A percentile compares a stretch with the other conserved stretches of the same genome.
phyloP scores from a whole-genome alignment of 371 early-diverging fungal species.

The Gilbertella persicaria region DNA sequence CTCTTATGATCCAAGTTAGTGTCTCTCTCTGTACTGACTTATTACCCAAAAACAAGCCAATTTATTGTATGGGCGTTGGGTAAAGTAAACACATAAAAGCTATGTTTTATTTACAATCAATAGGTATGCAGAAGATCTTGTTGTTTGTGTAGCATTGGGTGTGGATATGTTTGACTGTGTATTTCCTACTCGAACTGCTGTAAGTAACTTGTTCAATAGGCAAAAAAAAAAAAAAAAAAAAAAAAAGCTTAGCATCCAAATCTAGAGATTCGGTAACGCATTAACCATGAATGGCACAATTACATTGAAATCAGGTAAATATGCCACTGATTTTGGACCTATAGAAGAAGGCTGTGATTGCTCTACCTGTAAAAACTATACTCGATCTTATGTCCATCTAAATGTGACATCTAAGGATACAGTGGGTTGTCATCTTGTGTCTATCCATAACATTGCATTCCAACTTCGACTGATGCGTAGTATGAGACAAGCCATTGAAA shows the following conservation, averaged over 20 bases:
- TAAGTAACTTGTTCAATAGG: conserved; percentile 30
- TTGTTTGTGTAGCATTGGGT: conserved; percentile 92
- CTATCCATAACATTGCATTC: conserved; percentile 91
- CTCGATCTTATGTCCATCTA: conserved; percentile 78
- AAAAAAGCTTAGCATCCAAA: not conserved
- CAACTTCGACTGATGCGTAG: conserved; percentile 86
- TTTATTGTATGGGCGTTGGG: conserved; percentile 98
- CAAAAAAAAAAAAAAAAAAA: not conserved
- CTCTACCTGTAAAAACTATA: conserved; percentile 82
- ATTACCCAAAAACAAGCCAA: conserved; percentile 85
- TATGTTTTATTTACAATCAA: conserved; percentile 46
- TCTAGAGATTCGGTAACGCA: conserved; percentile 92
- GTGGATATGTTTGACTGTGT: conserved; percentile 99
- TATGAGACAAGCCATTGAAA: conserved; percentile 77
- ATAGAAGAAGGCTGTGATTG: conserved; percentile 89
- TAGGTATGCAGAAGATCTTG: conserved; percentile 93
- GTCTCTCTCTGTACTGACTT: conserved; percentile 84
- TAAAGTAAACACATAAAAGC: conserved; percentile 27
- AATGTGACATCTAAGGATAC: conserved; percentile 71
- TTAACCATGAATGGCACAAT: conserved; percentile 83
- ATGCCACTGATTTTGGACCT: conserved; percentile 68
- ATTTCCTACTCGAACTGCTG: conserved; percentile 95
- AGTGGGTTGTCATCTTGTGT: conserved; percentile 89
- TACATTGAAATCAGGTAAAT: conserved; percentile 64
- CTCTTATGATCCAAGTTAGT: too few relatives aligned